Base-by-base conservation (phyloP, 2,329 filamentous ascomycete genomes). In the Malbranchea cinnamomea region DNA sequence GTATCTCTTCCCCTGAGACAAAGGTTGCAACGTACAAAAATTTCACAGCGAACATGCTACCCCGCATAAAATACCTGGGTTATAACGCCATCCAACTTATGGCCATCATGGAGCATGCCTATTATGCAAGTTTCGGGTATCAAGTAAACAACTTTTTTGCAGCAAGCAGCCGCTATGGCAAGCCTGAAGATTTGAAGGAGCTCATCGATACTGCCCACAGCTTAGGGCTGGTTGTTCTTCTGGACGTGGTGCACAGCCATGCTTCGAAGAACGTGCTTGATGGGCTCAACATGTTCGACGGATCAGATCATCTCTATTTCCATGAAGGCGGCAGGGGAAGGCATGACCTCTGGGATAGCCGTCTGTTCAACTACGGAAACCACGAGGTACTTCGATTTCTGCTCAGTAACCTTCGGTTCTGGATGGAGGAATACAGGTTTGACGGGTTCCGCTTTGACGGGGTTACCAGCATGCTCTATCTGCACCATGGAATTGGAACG, bases 141-240 rank as follows among this genome's bases (percentile, higher is more conserved):
- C 89, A 98, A 57, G 74, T 98, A 59, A 98, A 95, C 63, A 94
- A 80, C 57, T 98, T 98, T 65, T 98, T 95, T 47, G 89, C 89
- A 16, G 85, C 87, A 8, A 94, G 85, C 56, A 95, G 87, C 54
- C 76, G 89, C 38, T 98, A 93, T 49, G 89, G 89, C 23, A 71
- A 76, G 1, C 89, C 89, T 0, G 89, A 98, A 48, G 89, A 95
- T 21, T 65, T 98, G 42, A 98, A 93, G 56, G 87, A 95, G 63
- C 69, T 98, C 28, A 81, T 98, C 40, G 89, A 98, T 49, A 92
- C 82, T 2, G 89, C 89, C 3, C 89, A 98, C 48, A 70, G 81
- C 37, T 60, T 98, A 65, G 89, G 89, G 1, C 73, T 98, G 40
- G 79, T 81, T 1, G 83, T 98, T 7, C 67, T 98, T 15, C 71